Evolutionary conservation across 2,329 filamentous ascomycete species (phyloP).

Genomic region (Plenodomus lindquistii): DNA sequence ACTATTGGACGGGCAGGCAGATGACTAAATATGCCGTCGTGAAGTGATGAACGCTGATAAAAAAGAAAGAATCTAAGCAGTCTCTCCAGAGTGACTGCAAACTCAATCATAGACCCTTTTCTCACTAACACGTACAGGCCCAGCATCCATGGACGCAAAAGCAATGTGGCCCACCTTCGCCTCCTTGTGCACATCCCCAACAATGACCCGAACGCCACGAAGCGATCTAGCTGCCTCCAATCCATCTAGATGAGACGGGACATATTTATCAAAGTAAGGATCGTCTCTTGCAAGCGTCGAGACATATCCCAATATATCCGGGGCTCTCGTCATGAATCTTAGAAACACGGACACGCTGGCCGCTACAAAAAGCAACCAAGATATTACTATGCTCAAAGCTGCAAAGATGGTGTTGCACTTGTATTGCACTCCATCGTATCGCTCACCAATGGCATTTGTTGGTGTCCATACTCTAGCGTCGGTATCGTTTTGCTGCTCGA

Average conservation of each 20-base stretch:
- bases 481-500: no score
- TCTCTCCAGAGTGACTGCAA: no score
- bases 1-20: no score
- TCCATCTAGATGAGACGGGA: conserved; percentile 2
- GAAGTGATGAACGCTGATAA: no score
- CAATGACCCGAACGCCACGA: background rate
- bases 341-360: background rate
- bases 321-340: conserved; percentile 1
- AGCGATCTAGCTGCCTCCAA: conserved; percentile 1
- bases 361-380: background rate
- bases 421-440: no score
- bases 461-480: no score
- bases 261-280: background rate
- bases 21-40: no score
- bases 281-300: conserved; percentile 3
- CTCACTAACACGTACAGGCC: background rate
- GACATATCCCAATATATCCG: conserved; percentile 9
- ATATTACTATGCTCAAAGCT: no score
- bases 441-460: no score
- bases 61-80: no score
- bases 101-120: no score
- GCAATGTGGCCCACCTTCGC: conserved; percentile 1
- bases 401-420: no score
- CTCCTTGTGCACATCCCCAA: conserved; percentile 5
- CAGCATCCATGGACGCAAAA: conserved; percentile 3